A percentile compares a stretch with the other conserved stretches of the same genome.
These are phyloP conservation scores for Stagonosporopsis rhizophila DNA, from an alignment of 2,329 filamentous ascomycete genomes.

Conservation along the genomic window DNA sequence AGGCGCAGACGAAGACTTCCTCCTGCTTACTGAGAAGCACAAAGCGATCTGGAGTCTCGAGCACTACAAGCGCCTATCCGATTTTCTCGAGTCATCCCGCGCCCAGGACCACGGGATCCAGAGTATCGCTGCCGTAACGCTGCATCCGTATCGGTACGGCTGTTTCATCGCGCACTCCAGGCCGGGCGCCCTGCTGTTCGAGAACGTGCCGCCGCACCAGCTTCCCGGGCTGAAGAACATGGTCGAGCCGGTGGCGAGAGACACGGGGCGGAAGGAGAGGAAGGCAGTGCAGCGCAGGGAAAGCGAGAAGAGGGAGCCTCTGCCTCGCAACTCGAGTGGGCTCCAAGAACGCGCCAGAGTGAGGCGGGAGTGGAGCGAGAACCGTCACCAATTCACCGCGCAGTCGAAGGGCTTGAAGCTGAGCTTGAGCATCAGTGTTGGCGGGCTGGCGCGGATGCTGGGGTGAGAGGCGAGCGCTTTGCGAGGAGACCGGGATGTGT, in stretches of 20 bases:
- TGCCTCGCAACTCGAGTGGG: slow-evolving; percentile 19
- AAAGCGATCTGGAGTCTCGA: slow-evolving; percentile 39
- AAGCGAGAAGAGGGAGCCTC: slow-evolving; percentile 7
- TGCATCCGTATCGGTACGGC: slow-evolving; percentile 45
- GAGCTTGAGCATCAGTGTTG: slow-evolving; percentile 40
- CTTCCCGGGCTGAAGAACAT: slow-evolving; percentile 28
- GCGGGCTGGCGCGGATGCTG: slow-evolving; percentile 33
- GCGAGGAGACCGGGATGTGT: too few species aligned
- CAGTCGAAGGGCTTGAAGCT: slow-evolving; percentile 38
- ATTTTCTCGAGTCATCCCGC: slow-evolving; percentile 31
- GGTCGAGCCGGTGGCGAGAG: slow-evolving; percentile 27
- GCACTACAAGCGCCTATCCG: slow-evolving; percentile 29
- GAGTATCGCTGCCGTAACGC: slow-evolving; percentile 27
- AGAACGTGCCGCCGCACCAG: slow-evolving; percentile 39
- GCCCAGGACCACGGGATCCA: slow-evolving; percentile 26
- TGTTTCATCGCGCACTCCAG: slow-evolving; percentile 35
- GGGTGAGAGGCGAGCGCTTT: too few species aligned
- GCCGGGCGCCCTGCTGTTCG: slow-evolving; percentile 33
- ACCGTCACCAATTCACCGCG: slow-evolving; percentile 33
- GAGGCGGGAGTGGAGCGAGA: slow-evolving; percentile 38
- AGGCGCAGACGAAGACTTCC: slow-evolving; percentile 38
- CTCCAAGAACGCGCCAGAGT: slow-evolving; percentile 34
- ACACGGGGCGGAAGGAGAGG: slow-evolving; percentile 21
- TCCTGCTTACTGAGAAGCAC: slow-evolving; percentile 41
- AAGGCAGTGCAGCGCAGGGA: slow-evolving; percentile 3